phyloP scores from a whole-genome alignment of 495 filamentous ascomycete genomes.

The Aspergillus steynii region DNA sequence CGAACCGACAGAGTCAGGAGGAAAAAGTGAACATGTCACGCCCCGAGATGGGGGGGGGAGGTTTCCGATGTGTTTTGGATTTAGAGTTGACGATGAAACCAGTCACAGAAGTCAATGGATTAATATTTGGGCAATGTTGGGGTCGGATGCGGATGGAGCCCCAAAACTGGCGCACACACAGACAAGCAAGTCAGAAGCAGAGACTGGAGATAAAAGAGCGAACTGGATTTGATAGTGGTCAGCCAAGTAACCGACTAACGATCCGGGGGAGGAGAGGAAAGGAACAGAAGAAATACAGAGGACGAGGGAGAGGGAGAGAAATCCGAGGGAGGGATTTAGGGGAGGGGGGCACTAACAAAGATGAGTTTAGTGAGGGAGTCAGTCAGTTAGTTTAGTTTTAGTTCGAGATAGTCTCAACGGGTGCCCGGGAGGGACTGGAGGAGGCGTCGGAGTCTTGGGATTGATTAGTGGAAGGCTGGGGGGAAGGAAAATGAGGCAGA shows the following conservation, averaged over 20 bases:
- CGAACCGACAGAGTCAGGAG: conserved; percentile 3
- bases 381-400: conserved; percentile 5
- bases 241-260: conserved; percentile 4
- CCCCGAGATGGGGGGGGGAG: neutral
- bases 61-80: conserved; percentile 12
- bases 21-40: conserved; percentile 4
- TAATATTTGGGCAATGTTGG: conserved; percentile 3
- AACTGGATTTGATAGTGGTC: conserved; percentile 9
- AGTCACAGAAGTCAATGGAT: neutral
- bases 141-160: neutral
- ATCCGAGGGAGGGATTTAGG: conserved; percentile 2
- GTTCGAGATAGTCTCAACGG: neutral
- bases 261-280: conserved; percentile 1
- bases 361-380: neutral
- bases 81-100: conserved; percentile 7
- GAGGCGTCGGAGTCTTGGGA: neutral
- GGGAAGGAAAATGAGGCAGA: neutral
- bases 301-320: conserved; percentile 3
- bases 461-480: neutral
- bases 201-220: conserved; percentile 10
- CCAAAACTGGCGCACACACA: neutral
- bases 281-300: conserved; percentile 7
- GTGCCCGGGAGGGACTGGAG: conserved; percentile 3
- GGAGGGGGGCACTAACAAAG: neutral
- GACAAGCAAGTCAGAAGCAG: neutral